Evolutionary conservation across 1,284 basidiomycete genomes (phyloP), one percentile per base, ranked within the genome.

Genomic region (Violaceomyces palustris): DNA sequence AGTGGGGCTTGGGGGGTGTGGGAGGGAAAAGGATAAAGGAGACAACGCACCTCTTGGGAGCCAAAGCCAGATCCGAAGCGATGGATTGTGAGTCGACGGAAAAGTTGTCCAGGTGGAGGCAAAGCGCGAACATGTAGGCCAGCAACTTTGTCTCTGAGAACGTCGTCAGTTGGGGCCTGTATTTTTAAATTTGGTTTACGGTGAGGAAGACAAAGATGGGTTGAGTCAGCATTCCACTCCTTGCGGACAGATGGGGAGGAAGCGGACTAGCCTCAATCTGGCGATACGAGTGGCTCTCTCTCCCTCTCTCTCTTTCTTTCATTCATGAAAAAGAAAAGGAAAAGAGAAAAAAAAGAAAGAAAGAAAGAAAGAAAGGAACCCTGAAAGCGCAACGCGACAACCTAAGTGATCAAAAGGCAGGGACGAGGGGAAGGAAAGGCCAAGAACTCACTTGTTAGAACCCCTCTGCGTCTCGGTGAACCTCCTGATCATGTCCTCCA

Each of bases 41-140:
- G 17, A 10, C 1, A 3, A 54, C 55, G 36, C 37, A 61, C 50
- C 45, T 46, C 14, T 44, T 31, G 7, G 42, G 30, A 8, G 36
- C 37, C 12, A 64, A 22, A 14, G 39, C 30, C 7, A 64, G 36
- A 11, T 59, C 58, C 19, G 35, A 38, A 2, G 60, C 42, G 3
- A 62, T 18, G 6, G 35, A 30, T 23, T 58, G 42, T 11, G 58
- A 42, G 14, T 65, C 63, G 35, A 72, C 48, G 10, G 55, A 45
- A 42, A 69, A 72, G 35, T 62, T 54, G 33, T 72, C 68, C 31
- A 71, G 37, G 29, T 72, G 67, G 30, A 72, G 50, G 0, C 51
- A 57, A 2, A 72, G 43, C 14, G 67, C 69, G 34, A 64, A 57
- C 39, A 69, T 56, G 45, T 61, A 52, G 1, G 68, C 62, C n/a